phyloP scores from a whole-genome alignment of 208 protist species.

The Phytomonas francai region DNA sequence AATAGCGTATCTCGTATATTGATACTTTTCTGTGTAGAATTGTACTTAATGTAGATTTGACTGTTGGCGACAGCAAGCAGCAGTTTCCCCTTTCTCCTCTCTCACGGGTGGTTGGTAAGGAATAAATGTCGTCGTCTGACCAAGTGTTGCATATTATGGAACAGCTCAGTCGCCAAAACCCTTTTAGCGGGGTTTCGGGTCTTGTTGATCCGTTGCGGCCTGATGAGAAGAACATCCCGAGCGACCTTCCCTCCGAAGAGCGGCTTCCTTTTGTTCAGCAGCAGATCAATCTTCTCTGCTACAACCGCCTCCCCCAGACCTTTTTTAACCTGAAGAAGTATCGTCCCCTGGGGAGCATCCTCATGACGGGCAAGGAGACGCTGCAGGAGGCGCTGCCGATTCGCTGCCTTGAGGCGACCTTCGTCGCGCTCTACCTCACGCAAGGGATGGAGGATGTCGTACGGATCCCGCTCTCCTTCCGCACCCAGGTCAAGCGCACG shows the following conservation, averaged over 20 bases:
- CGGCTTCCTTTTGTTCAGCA: constrained; percentile 69
- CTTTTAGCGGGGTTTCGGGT: constrained; percentile 39
- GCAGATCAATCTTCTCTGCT: constrained; percentile 60
- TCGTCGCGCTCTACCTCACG: constrained; percentile 78
- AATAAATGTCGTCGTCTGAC: constrained; percentile 17
- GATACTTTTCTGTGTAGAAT: no score
- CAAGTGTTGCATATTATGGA: constrained; percentile 39
- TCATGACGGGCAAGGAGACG: constrained; percentile 74
- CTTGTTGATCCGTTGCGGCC: constrained; percentile 67
- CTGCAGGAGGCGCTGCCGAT: constrained; percentile 83
- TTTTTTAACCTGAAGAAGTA: constrained; percentile 90
- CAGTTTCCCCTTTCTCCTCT: no score
- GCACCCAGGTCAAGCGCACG: constrained; percentile 53
- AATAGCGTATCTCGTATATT: no score
- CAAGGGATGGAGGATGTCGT: constrained; percentile 66
- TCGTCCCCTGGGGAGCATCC: constrained; percentile 75
- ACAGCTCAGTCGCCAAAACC: constrained; percentile 52
- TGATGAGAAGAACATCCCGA: constrained; percentile 44
- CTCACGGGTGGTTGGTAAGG: no score
- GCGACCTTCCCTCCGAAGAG: constrained; percentile 29
- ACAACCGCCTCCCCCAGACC: constrained; percentile 88
- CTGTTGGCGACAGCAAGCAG: no score
- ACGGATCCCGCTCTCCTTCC: constrained; percentile 86
- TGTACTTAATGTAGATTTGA: no score
- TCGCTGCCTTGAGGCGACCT: constrained; percentile 88